Conservation (phyloP, 106 monocot genomes). For the Phalaenopsis aphrodite region DNA sequence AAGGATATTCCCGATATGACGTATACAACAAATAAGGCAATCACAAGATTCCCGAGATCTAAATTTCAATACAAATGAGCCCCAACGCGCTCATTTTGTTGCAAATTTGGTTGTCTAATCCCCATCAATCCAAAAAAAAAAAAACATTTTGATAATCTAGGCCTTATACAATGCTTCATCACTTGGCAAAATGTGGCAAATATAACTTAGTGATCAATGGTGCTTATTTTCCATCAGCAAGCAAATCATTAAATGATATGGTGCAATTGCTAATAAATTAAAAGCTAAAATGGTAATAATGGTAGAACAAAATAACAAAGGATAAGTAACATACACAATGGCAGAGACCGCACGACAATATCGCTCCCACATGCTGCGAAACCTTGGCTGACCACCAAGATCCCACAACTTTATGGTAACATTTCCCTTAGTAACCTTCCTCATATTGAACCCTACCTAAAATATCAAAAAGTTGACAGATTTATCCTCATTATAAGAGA, state of each 20-base stretch:
- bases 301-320: neutral
- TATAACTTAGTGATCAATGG: neutral
- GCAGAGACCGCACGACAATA: slow-evolving; percentile 95
- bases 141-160: no score
- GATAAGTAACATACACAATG: slow-evolving; percentile 67
- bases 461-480: neutral
- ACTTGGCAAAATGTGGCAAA: no score
- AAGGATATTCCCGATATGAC: no score
- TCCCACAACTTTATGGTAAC: slow-evolving; percentile 98
- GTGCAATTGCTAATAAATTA: neutral
- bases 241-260: neutral
- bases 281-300: neutral
- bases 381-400: slow-evolving; percentile 95
- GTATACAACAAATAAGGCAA: no score
- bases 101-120: no score
- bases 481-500: neutral
- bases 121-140: no score
- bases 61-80: no score
- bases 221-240: neutral
- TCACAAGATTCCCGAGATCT: no score
- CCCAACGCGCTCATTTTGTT: no score
- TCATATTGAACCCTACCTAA: slow-evolving; percentile 98
- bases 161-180: no score
- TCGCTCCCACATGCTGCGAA: slow-evolving; percentile 99
- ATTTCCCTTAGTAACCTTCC: slow-evolving; percentile 91